These are phyloP conservation scores for Collybia nuda DNA, from an alignment of 768 basidiomycete genomes.

Conservation along the genomic window DNA sequence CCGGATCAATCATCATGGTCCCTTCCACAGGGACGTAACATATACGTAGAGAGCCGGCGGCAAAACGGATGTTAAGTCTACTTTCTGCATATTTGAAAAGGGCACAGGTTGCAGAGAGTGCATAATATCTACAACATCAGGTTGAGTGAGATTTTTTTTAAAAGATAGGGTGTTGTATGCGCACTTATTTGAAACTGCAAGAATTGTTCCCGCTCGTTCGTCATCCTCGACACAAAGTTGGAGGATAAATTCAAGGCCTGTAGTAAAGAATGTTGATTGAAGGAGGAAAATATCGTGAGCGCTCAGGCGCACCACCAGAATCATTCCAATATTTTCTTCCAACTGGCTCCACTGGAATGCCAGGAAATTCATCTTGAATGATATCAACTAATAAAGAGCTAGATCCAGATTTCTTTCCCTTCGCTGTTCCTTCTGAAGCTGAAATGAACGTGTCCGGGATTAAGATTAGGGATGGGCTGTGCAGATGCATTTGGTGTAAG, in stretches of 20 bases:
- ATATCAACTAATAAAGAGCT: slow-evolving; percentile 71
- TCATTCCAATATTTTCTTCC: slow-evolving; percentile 87
- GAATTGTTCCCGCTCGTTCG: slow-evolving; percentile 75
- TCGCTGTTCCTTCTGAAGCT: slow-evolving; percentile 47
- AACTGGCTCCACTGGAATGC: slow-evolving; percentile 65
- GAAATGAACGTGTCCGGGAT: slow-evolving; percentile 83
- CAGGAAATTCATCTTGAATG: slow-evolving; percentile 73
- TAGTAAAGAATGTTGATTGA: slow-evolving; percentile 1
- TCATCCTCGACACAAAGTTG: slow-evolving; percentile 81
- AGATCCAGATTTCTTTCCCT: slow-evolving; percentile 40
- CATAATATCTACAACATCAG: slow-evolving; percentile 68
- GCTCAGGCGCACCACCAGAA: slow-evolving; percentile 49
- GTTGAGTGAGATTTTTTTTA: neutral
- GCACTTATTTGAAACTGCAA: slow-evolving; percentile 78
- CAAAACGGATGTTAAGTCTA: slow-evolving; percentile 69
- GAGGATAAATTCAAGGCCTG: slow-evolving; percentile 78
- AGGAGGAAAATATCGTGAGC: neutral
- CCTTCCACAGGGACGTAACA: slow-evolving; percentile 81
- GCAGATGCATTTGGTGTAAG: slow-evolving; percentile 80
- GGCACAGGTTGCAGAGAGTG: slow-evolving; percentile 82
- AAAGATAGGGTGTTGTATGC: slow-evolving; percentile 33
- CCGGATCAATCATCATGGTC: slow-evolving; percentile 92
- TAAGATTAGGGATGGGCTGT: slow-evolving; percentile 68
- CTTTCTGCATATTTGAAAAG: slow-evolving; percentile 84
- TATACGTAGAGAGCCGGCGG: slow-evolving; percentile 68